phyloP scores from a whole-genome alignment of 169 alveolate genomes.

The Plasmodium gonderi region DNA sequence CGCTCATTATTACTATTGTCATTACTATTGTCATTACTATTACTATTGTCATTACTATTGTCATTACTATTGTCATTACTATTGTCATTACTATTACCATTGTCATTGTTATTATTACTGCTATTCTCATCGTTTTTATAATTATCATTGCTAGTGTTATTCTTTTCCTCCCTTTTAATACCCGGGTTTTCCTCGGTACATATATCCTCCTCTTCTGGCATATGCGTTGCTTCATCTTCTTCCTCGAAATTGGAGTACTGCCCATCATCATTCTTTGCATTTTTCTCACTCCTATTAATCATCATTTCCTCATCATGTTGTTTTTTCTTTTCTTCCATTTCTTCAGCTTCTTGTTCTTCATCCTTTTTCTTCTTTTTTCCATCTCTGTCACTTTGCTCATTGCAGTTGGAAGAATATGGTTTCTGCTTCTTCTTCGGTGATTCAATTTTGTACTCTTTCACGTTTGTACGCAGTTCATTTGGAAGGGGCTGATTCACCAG shows the following conservation, averaged over 20 bases:
- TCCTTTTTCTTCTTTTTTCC: not conserved
- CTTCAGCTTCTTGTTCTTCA: not conserved
- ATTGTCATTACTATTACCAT: too few relatives aligned
- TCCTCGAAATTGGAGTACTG: not conserved
- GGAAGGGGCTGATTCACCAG: too few relatives aligned
- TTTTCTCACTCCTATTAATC: not conserved
- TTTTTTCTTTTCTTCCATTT: not conserved
- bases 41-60: too few relatives aligned
- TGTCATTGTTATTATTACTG: not conserved
- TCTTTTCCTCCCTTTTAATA: not conserved
- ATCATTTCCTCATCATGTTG: not conserved
- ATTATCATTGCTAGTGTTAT: not conserved
- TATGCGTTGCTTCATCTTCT: not conserved
- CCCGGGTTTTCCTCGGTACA: not conserved
- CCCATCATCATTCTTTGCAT: not conserved
- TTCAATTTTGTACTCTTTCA: not conserved
- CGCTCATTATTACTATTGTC: not conserved
- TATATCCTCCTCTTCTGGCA: not conserved
- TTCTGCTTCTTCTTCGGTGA: not conserved
- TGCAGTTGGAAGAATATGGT: not conserved
- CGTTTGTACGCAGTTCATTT: not conserved
- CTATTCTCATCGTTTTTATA: not conserved
- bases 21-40: too few relatives aligned
- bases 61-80: too few relatives aligned
- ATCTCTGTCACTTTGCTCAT: not conserved